Conservation (phyloP, 352 stramenopile species). For the Phytophthora tubulina region DNA sequence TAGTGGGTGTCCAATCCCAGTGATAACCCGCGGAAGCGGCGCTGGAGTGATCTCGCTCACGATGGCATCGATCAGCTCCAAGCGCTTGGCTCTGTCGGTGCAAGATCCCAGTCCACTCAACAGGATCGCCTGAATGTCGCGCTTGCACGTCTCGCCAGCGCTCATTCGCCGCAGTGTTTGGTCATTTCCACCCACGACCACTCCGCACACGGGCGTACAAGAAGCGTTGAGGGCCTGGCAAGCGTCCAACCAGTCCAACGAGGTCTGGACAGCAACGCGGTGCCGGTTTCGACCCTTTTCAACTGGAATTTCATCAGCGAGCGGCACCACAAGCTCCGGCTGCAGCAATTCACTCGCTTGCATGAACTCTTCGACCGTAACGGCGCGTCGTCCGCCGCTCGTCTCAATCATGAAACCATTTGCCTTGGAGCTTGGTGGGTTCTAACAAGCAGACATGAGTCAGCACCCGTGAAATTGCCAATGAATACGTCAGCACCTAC, state of each 20-base stretch:
- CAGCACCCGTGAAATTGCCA: neutral
- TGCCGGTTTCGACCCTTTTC: slow-evolving; percentile 76
- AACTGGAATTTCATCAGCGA: slow-evolving; percentile 71
- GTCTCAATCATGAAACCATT: slow-evolving; percentile 71
- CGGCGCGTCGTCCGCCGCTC: slow-evolving; percentile 52
- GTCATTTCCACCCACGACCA: slow-evolving; percentile 75
- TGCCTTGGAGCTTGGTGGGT: slow-evolving; percentile 61
- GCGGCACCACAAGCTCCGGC: slow-evolving; percentile 67
- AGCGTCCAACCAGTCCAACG: slow-evolving; percentile 77
- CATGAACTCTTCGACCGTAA: slow-evolving; percentile 73
- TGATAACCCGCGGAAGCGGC: slow-evolving; percentile 65
- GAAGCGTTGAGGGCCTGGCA: slow-evolving; percentile 48
- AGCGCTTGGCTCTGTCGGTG: slow-evolving; percentile 44
- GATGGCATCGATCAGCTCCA: slow-evolving; percentile 58
- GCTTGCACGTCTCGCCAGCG: slow-evolving; percentile 71
- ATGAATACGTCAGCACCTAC: slow-evolving; percentile 30
- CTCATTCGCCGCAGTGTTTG: slow-evolving; percentile 61
- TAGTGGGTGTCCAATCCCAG: slow-evolving; percentile 73
- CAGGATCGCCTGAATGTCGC: slow-evolving; percentile 70
- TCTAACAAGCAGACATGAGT: slow-evolving; percentile 29
- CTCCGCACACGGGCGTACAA: slow-evolving; percentile 56
- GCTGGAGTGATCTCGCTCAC: slow-evolving; percentile 46
- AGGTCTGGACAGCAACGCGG: slow-evolving; percentile 66
- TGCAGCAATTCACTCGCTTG: slow-evolving; percentile 53
- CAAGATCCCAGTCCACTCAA: slow-evolving; percentile 71